Percentiles rank a stretch among this genome's conserved stretches.
Conservation (phyloP, 1,284 basidiomycete genomes). For the Porogramme epimiltina region DNA sequence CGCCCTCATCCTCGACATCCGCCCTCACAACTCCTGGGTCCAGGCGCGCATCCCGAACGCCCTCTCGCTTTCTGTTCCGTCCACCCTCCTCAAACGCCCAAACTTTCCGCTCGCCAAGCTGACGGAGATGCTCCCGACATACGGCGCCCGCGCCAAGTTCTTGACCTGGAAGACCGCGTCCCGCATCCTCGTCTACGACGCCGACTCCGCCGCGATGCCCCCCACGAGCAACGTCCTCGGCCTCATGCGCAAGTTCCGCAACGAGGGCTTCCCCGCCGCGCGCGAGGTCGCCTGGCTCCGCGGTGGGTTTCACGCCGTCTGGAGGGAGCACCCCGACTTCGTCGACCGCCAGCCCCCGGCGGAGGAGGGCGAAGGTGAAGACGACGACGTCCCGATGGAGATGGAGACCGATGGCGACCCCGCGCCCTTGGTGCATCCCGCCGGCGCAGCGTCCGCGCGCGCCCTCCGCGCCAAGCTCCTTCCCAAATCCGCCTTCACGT, state of each 20-base stretch:
- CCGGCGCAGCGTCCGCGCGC: constrained; percentile 18
- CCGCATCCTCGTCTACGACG: constrained; percentile 81
- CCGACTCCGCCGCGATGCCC: constrained; percentile 62
- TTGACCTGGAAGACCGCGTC: constrained; percentile 54
- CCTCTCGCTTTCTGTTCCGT: constrained; percentile 91
- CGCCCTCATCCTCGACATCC: constrained; percentile 80
- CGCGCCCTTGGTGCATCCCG: constrained; percentile 14
- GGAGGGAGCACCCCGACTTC: constrained; percentile 53
- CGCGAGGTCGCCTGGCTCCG: constrained; percentile 66
- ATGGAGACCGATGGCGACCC: constrained; percentile 7
- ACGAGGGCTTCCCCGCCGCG: constrained; percentile 66
- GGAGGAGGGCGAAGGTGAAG: constrained; percentile 38
- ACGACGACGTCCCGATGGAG: constrained; percentile 44
- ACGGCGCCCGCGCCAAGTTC: constrained; percentile 60
- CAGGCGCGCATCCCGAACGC: constrained; percentile 69
- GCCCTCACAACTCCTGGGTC: constrained; percentile 77
- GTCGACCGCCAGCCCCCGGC: constrained; percentile 52
- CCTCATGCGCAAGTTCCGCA: constrained; percentile 83
- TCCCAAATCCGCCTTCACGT: constrained; percentile 65
- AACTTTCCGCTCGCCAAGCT: constrained; percentile 79
- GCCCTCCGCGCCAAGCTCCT: constrained; percentile 61
- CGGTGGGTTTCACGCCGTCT: constrained; percentile 79
- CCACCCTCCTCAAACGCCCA: constrained; percentile 90
- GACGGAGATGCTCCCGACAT: constrained; percentile 71
- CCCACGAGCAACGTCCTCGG: constrained; percentile 70